phyloP scores from a whole-genome alignment of 352 stramenopile genomes.

The Pythium rishiriense region DNA sequence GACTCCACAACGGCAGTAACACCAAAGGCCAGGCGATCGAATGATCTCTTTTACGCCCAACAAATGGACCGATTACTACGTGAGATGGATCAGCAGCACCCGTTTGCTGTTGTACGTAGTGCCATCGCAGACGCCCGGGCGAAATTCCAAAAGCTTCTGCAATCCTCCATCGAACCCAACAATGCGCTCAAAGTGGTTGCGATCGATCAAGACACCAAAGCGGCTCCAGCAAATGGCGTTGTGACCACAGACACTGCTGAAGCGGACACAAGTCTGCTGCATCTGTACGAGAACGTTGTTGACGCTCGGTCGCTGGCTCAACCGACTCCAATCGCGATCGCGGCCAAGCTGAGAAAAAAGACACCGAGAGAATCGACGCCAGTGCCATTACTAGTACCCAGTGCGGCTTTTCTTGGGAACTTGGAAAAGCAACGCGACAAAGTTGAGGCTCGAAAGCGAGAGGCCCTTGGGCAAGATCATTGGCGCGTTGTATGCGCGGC shows the following conservation, averaged over 20 bases:
- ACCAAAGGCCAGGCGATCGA: conserved; percentile 26
- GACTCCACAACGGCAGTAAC: background rate
- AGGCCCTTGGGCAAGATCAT: conserved; percentile 11
- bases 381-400: background rate
- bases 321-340: background rate
- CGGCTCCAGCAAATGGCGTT: background rate
- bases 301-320: conserved; percentile 19
- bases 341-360: background rate
- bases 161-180: background rate
- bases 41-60: conserved; percentile 40
- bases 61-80: conserved; percentile 43
- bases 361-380: background rate
- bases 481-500: conserved; percentile 16
- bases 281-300: conserved; percentile 44
- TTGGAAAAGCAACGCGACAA: conserved; percentile 23
- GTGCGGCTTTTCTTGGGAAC: conserved; percentile 18
- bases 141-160: conserved; percentile 31
- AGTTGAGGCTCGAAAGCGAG: background rate
- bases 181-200: background rate
- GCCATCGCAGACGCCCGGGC: conserved; percentile 26
- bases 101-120: conserved; percentile 30
- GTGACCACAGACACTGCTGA: background rate
- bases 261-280: conserved; percentile 18
- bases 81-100: conserved; percentile 30
- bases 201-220: background rate